Conservation (phyloP, 2,329 filamentous ascomycete species). For the Colletotrichum truncatum region DNA sequence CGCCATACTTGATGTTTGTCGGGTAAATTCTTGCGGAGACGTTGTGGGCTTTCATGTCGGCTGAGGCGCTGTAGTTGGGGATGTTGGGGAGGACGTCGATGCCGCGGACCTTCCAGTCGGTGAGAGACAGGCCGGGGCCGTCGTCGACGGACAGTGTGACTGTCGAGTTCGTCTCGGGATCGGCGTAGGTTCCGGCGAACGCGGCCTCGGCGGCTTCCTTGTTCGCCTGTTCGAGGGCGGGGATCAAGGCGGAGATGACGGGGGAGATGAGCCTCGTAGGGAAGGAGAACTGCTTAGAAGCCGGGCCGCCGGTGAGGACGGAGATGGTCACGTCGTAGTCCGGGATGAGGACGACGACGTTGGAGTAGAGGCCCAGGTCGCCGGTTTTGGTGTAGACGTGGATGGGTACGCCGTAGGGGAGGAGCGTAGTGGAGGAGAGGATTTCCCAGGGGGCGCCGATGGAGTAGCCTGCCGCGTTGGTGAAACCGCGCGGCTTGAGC, state of each 20-base stretch:
- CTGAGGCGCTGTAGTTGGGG: constrained; percentile 33
- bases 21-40: constrained; percentile 19
- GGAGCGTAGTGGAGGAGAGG: constrained; percentile 40
- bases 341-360: constrained; percentile 45
- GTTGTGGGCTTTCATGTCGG: not conserved
- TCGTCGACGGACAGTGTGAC: constrained; percentile 48
- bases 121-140: constrained; percentile 50
- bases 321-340: constrained; percentile 46
- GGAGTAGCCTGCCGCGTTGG: constrained; percentile 45
- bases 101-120: constrained; percentile 49
- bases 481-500: constrained; percentile 54
- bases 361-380: constrained; percentile 42
- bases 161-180: constrained; percentile 49
- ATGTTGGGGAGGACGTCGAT: constrained; percentile 50
- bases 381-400: constrained; percentile 46
- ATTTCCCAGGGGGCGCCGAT: constrained; percentile 48
- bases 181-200: constrained; percentile 49
- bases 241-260: constrained; percentile 46
- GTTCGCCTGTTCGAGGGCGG: constrained; percentile 53
- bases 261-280: constrained; percentile 34
- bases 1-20: constrained; percentile 1
- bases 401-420: constrained; percentile 38
- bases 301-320: constrained; percentile 46
- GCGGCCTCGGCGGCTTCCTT: constrained; percentile 43
- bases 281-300: constrained; percentile 28